These are phyloP conservation scores for Plasmodium relictum DNA, from an alignment of 169 alveolate genomes.

Conservation along the genomic window DNA sequence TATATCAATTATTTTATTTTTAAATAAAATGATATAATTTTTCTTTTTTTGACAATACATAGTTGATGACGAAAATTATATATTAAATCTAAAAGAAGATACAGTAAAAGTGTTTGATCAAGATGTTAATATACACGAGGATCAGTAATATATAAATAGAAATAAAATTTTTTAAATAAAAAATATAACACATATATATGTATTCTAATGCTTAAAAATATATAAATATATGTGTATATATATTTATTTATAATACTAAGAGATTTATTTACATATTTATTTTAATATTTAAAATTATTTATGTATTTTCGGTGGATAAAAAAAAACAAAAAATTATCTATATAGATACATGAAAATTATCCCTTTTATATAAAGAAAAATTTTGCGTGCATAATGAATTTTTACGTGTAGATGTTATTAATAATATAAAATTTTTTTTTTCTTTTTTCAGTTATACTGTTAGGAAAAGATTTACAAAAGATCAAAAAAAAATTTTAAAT, in stretches of 20 bases:
- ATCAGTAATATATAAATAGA: slow-evolving; percentile 47
- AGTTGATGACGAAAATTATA: slow-evolving; percentile 76
- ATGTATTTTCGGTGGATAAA: not conserved
- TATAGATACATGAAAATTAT: no score
- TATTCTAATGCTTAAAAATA: not conserved
- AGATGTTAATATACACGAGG: slow-evolving; percentile 48
- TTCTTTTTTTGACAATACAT: not conserved
- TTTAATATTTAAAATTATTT: not conserved
- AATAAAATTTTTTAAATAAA: not conserved
- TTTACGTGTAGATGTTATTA: no score
- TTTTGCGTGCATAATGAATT: no score
- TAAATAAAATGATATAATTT: not conserved
- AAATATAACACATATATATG: not conserved
- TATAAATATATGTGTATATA: not conserved
- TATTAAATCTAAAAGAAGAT: slow-evolving; percentile 53
- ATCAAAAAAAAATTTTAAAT: slow-evolving; percentile 48
- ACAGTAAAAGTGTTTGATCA: slow-evolving; percentile 72
- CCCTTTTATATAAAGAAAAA: no score
- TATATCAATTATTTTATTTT: not conserved
- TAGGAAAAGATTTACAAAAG: slow-evolving; percentile 64
- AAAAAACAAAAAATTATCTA: no score
- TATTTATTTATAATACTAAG: not conserved
- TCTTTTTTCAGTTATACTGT: slow-evolving; percentile 37
- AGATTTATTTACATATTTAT: not conserved
- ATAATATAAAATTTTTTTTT: not conserved